These are phyloP conservation scores for Geotrichum aggregatum DNA, from an alignment of 1,139 yeast genomes.

Conservation along the genomic window DNA sequence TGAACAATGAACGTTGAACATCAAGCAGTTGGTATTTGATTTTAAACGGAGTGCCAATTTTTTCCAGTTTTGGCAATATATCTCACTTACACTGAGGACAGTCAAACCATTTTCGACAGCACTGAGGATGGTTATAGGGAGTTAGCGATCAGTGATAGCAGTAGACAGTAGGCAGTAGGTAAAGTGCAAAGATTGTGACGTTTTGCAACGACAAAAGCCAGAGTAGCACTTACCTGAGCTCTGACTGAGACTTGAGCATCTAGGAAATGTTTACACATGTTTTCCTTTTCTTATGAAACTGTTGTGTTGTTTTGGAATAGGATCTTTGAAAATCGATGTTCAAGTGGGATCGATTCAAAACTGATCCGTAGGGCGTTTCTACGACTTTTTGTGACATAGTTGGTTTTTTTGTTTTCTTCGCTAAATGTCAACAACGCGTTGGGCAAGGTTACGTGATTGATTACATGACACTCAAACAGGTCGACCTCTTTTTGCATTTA, in stretches of 20 bases:
- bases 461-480: too few relatives aligned
- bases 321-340: not conserved
- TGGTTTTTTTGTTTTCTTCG: constrained; percentile 1
- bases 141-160: not conserved
- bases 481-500: too few relatives aligned
- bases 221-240: constrained; percentile 30
- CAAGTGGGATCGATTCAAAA: not conserved
- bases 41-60: not conserved
- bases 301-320: too few relatives aligned
- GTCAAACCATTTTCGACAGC: constrained; percentile 40
- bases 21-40: too few relatives aligned
- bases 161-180: not conserved
- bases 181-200: not conserved
- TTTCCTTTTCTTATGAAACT: not conserved
- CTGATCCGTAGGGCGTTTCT: not conserved
- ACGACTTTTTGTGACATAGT: not conserved
- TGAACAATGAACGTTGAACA: too few relatives aligned
- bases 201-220: not conserved
- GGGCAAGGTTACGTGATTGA: too few relatives aligned
- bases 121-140: constrained; percentile 21
- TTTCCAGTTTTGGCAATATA: not conserved
- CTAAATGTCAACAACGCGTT: too few relatives aligned
- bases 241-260: constrained; percentile 42
- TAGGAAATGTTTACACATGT: constrained; percentile 39
- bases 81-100: constrained; percentile 38